Percentiles rank a stretch among this genome's conserved stretches.
Conservation (phyloP, 768 basidiomycete genomes). For the Kwoniella sp. region DNA sequence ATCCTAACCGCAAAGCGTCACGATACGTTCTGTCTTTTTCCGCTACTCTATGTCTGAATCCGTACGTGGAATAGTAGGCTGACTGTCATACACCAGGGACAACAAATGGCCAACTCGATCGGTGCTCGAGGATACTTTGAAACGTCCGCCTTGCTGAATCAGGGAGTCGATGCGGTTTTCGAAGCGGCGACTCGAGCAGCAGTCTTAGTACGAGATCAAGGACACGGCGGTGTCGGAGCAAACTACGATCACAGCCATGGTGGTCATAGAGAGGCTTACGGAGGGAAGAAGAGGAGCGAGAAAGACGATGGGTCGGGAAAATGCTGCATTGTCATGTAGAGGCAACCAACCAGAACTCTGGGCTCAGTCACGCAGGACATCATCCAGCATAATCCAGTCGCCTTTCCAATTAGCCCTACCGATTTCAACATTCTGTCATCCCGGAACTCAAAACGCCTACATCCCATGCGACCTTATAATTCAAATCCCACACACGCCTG, state of each 20-base stretch:
- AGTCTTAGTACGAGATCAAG: conserved; percentile 83
- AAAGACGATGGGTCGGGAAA: conserved; percentile 13
- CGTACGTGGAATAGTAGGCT: no score
- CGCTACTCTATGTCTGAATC: no score
- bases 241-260: conserved; percentile 34
- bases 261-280: conserved; percentile 27
- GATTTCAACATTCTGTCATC: no score
- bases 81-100: no score
- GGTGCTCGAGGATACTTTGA: conserved; percentile 94
- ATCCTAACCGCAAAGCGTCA: no score
- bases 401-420: no score
- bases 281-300: conserved; percentile 30
- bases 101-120: conserved; percentile 76
- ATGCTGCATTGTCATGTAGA: conserved; percentile 33
- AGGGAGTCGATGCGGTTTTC: conserved; percentile 79
- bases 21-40: no score
- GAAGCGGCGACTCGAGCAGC: conserved; percentile 95
- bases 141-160: conserved; percentile 71
- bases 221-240: conserved; percentile 51
- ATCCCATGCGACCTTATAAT: not conserved
- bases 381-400: no score
- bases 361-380: no score
- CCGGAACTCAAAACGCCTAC: no score
- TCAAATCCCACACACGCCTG: not conserved
- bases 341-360: no score